These are phyloP conservation scores for Tolypocladium guangdongense DNA, from an alignment of 2,329 filamentous ascomycete genomes.

Conservation along the genomic window DNA sequence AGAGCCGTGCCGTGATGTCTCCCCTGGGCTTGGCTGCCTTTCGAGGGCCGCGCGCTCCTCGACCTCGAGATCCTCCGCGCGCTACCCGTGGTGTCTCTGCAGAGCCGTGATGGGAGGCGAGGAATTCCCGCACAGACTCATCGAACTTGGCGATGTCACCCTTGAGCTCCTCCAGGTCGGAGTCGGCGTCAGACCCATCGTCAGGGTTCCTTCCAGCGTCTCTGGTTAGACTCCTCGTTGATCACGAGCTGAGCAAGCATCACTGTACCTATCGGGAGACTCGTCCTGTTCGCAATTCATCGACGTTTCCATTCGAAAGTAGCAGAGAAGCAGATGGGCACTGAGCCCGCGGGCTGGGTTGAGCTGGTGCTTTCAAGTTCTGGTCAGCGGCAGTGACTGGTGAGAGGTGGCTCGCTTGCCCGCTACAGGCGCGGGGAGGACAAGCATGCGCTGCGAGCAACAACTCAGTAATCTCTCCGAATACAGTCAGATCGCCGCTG, in stretches of 20 bases:
- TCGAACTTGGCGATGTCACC: conserved; percentile 32
- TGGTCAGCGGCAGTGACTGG: not conserved
- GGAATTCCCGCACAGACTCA: conserved; percentile 28
- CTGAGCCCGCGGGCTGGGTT: not conserved
- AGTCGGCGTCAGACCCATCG: conserved; percentile 29
- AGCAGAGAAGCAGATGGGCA: not conserved
- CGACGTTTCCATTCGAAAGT: not conserved
- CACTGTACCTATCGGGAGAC: not conserved
- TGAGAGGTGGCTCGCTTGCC: not conserved
- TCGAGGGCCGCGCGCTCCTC: conserved; percentile 33
- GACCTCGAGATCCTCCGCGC: conserved; percentile 13
- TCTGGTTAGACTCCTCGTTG: not conserved
- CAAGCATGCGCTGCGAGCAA: not conserved
- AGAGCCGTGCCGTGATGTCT: conserved; percentile 59
- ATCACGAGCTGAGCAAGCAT: not conserved
- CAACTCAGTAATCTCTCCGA: not conserved
- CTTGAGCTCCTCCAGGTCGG: conserved; percentile 32
- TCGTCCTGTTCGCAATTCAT: not conserved
- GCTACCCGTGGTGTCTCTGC: conserved; percentile 7
- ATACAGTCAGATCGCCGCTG: not conserved
- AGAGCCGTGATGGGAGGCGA: conserved; percentile 24
- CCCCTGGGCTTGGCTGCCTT: conserved; percentile 57
- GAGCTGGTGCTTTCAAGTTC: not conserved
- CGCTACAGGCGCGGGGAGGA: not conserved
- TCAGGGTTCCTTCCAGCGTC: conserved; percentile 8